Percentiles rank a stretch among this genome's conserved stretches.
These are phyloP conservation scores for Aspergillus ochraceus DNA, from an alignment of 2,329 filamentous ascomycete genomes.

Conservation along the genomic window DNA sequence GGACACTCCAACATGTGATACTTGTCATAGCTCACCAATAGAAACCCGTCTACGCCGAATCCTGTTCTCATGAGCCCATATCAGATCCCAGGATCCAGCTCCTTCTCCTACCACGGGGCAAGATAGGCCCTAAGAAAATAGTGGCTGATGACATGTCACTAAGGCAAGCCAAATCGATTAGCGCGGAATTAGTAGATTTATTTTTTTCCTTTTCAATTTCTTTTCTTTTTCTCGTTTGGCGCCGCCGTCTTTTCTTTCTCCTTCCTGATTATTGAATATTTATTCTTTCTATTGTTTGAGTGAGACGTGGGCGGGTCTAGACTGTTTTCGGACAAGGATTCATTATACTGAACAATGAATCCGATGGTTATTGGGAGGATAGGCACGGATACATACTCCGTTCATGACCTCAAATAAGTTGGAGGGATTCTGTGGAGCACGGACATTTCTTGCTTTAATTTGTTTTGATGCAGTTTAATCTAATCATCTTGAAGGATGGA, in stretches of 20 bases:
- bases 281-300: slow-evolving; percentile 3
- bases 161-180: slow-evolving; percentile 22
- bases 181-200: slow-evolving; percentile 6
- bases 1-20: slow-evolving; percentile 8
- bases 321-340: slow-evolving; percentile 15
- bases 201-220: slow-evolving; percentile 1
- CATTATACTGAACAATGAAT: not conserved
- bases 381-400: not conserved
- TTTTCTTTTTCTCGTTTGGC: not conserved
- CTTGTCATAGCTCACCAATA: slow-evolving; percentile 4
- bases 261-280: not conserved
- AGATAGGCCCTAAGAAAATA: slow-evolving; percentile 7
- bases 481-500: not conserved
- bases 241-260: not conserved
- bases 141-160: slow-evolving; percentile 24
- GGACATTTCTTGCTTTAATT: not conserved
- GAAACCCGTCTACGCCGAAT: not conserved
- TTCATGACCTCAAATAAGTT: too few species aligned
- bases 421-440: too few species aligned
- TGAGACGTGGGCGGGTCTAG: slow-evolving; percentile 7
- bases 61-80: not conserved
- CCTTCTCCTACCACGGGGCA: slow-evolving; percentile 5
- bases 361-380: not conserved
- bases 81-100: slow-evolving; percentile 10
- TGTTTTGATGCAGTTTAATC: not conserved